These are phyloP conservation scores for Gloeostereum incarnatum DNA, from an alignment of 768 basidiomycete genomes.

Conservation along the genomic window DNA sequence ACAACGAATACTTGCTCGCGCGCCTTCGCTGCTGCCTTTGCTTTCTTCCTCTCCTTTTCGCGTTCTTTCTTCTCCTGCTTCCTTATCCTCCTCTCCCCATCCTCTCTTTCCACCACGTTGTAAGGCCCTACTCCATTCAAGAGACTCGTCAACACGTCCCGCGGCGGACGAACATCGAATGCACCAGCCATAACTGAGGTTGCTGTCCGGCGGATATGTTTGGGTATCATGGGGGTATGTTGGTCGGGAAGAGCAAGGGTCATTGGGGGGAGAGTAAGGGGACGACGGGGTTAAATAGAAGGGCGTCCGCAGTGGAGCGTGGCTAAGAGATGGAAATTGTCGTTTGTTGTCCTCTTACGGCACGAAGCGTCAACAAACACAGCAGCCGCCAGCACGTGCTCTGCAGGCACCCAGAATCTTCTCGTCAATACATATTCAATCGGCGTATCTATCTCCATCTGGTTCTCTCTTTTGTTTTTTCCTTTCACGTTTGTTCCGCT, in stretches of 20 bases:
- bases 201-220: constrained; percentile 51
- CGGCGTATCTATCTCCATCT: constrained; percentile 1
- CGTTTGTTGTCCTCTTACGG: constrained; percentile 40
- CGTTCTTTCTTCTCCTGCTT: constrained; percentile 47
- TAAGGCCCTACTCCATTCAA: constrained; percentile 69
- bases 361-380: constrained; percentile 45
- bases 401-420: constrained; percentile 23
- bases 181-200: constrained; percentile 68
- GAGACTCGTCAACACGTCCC: constrained; percentile 74
- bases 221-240: constrained; percentile 20
- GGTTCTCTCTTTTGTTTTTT: no score
- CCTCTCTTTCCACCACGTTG: constrained; percentile 51
- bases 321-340: constrained; percentile 34
- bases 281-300: constrained; percentile 23
- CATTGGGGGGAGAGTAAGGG: constrained; percentile 17
- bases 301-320: constrained; percentile 37
- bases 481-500: no score
- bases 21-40: constrained; percentile 20
- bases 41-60: constrained; percentile 39
- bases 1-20: constrained; percentile 22
- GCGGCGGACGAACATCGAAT: constrained; percentile 56
- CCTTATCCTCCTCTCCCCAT: constrained; percentile 43
- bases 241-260: constrained; percentile 20
- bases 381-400: constrained; percentile 34
- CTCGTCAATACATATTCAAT: constrained; percentile 10